These are phyloP conservation scores for Russula earlei DNA, from an alignment of 768 basidiomycete species.

Conservation along the genomic window DNA sequence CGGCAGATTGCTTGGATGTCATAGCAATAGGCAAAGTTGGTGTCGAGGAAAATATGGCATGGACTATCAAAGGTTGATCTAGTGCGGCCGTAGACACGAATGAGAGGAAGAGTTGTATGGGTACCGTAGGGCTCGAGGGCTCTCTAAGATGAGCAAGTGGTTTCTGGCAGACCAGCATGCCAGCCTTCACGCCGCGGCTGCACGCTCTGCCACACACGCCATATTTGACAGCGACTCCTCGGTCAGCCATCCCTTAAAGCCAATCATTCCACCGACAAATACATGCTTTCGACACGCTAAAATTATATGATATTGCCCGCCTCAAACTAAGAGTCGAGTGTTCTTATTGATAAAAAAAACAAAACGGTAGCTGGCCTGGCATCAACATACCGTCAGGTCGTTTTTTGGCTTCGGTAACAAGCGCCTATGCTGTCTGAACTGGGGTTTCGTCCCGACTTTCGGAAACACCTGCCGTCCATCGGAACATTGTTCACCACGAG, in stretches of 20 bases:
- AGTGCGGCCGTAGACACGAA: neutral
- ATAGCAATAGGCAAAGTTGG: conserved; percentile 1
- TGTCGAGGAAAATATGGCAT: conserved; percentile 7
- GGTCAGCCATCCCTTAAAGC: no score
- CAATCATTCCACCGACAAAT: no score
- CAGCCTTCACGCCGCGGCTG: neutral
- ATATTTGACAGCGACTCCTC: no score
- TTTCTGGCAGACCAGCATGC: neutral
- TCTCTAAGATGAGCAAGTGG: neutral
- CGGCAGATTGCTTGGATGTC: conserved; percentile 13
- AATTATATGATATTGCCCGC: neutral
- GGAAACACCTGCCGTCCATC: conserved; percentile 2
- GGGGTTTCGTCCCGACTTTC: conserved; percentile 13
- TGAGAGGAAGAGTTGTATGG: neutral
- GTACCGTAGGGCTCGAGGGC: conserved; percentile 4
- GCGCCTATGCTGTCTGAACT: conserved; percentile 4
- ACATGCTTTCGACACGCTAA: no score
- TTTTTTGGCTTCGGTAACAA: conserved; percentile 1
- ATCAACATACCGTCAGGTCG: neutral
- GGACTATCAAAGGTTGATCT: conserved; percentile 3
- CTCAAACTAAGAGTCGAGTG: neutral
- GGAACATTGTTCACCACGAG: neutral
- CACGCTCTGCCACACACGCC: no score
- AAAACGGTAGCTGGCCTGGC: neutral
- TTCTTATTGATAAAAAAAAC: conserved; percentile 12